phyloP scores from a whole-genome alignment of 768 basidiomycete species.

The Jaapia argillacea region DNA sequence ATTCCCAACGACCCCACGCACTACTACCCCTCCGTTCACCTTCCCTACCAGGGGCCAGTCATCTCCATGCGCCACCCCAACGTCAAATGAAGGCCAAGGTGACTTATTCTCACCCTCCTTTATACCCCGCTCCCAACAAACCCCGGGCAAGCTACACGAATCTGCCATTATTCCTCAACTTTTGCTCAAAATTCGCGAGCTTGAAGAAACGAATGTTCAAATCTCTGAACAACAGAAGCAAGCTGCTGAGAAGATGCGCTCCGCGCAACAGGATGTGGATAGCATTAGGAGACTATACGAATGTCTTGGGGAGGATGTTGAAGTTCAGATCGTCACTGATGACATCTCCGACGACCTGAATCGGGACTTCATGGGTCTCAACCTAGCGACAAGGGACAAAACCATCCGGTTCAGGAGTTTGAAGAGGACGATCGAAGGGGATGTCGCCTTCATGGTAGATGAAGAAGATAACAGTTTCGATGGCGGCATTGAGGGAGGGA shows the following conservation, averaged over 20 bases:
- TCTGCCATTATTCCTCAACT: constrained; percentile 56
- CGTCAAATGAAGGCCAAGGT: background rate
- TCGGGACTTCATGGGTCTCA: constrained; percentile 15
- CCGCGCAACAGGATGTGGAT: constrained; percentile 63
- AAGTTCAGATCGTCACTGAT: constrained; percentile 33
- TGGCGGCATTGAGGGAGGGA: constrained; percentile 11
- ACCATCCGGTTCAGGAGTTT: constrained; percentile 42
- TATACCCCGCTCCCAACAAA: constrained; percentile 7
- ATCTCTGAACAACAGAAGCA: constrained; percentile 57
- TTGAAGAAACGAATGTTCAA: constrained; percentile 61
- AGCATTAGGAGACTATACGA: constrained; percentile 65
- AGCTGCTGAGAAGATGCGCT: constrained; percentile 51
- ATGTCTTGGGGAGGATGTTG: constrained; percentile 40
- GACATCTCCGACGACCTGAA: constrained; percentile 21
- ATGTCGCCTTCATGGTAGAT: constrained; percentile 14
- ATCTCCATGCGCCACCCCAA: background rate
- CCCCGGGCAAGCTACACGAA: constrained; percentile 26
- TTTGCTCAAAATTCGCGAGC: constrained; percentile 62
- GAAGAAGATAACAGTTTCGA: constrained; percentile 14
- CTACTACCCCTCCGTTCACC: background rate
- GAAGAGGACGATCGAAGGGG: constrained; percentile 29
- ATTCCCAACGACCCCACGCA: constrained; percentile 1
- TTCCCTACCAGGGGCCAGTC: background rate
- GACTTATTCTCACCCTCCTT: constrained; percentile 8
- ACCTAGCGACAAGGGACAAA: constrained; percentile 14